Base-by-base conservation (phyloP, 768 basidiomycete genomes). In the Hypholoma fasciculare region DNA sequence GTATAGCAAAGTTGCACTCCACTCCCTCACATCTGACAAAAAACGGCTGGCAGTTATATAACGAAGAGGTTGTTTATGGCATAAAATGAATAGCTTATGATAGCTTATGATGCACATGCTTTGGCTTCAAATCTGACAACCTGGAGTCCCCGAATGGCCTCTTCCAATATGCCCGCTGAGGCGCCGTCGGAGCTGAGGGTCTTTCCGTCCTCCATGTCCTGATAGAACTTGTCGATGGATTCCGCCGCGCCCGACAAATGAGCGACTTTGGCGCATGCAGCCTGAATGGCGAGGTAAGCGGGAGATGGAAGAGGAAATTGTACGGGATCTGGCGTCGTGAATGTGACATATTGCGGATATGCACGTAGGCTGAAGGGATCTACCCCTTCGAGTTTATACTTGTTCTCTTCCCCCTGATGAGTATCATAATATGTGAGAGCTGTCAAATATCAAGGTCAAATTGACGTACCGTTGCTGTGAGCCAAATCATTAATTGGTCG, bases 211-310 rank as follows among this genome's bases (percentile, higher is more conserved):
- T 58, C 62, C 52, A 61, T 39, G 30, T 63, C 62, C 46, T 37
- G 20, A 34, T 61, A 17, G 43, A 47, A 43, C 36, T 59, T 68
- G 34, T 72, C 67, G 27, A 78, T 72, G 43, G 70, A 71, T 46
- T 66, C 67, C 4, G 63, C 70, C 1, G 74, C 78, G 27, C 78
- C 76, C 2, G 76, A 77, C 34, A 77, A 64, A 61, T 73, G 70
- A 30, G 74, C 73, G 2, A 77, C 69, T 50, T 72, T 67, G 13
- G 77, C 73, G 54, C 75, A 77, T 19, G 72, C 69, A 20, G 76
- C 76, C 53, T 78, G 78, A 48, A 79, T 63, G 7, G 61, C 59
- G 26, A 78, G 68, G 57, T 72, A 73, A 14, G 42, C 49, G 13
- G 66, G 64, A 40, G 64, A 67, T 38, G 78, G 77, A 44, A 76